Percentiles rank a stretch among this genome's conserved stretches.
These are phyloP conservation scores for Didymella sp. DNA, from an alignment of 2,329 filamentous ascomycete species.

Conservation along the genomic window DNA sequence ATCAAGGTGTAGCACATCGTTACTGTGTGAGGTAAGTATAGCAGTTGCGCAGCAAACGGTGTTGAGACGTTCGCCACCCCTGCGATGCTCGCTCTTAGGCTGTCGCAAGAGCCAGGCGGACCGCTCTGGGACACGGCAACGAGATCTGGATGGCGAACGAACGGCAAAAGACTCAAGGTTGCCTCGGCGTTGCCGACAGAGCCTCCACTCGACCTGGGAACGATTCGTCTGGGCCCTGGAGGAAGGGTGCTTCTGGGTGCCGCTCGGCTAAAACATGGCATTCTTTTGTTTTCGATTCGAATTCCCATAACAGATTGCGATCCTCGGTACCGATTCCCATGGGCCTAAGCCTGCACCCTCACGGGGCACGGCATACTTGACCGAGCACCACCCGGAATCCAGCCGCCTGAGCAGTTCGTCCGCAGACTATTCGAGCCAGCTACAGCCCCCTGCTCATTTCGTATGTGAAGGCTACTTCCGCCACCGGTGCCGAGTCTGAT, in stretches of 20 bases:
- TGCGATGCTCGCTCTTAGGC: neutral
- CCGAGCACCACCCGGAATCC: constrained; percentile 13
- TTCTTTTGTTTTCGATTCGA: constrained; percentile 12
- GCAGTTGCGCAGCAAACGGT: neutral
- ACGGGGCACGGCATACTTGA: constrained; percentile 7
- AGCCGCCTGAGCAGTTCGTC: constrained; percentile 9
- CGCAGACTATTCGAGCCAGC: neutral
- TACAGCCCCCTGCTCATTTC: neutral
- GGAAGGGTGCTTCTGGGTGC: neutral
- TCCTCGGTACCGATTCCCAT: constrained; percentile 1
- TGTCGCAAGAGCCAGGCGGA: neutral
- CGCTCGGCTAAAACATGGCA: constrained; percentile 16
- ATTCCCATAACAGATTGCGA: constrained; percentile 11
- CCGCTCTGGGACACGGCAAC: constrained; percentile 1
- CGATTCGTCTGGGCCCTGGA: constrained; percentile 1
- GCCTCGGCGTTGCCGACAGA: constrained; percentile 10
- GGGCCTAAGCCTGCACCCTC: neutral
- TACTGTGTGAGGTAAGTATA: neutral
- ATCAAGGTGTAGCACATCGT: constrained; percentile 5
- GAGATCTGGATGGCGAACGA: neutral
- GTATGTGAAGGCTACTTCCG: constrained; percentile 7
- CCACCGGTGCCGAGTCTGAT: constrained; percentile 11
- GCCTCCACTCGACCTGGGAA: constrained; percentile 4
- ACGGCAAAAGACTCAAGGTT: neutral
- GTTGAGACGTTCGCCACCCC: constrained; percentile 6